Evolutionary conservation across 768 basidiomycete genomes (phyloP), one percentile per base, ranked within the genome.

Genomic region (Pluteus cervinus): DNA sequence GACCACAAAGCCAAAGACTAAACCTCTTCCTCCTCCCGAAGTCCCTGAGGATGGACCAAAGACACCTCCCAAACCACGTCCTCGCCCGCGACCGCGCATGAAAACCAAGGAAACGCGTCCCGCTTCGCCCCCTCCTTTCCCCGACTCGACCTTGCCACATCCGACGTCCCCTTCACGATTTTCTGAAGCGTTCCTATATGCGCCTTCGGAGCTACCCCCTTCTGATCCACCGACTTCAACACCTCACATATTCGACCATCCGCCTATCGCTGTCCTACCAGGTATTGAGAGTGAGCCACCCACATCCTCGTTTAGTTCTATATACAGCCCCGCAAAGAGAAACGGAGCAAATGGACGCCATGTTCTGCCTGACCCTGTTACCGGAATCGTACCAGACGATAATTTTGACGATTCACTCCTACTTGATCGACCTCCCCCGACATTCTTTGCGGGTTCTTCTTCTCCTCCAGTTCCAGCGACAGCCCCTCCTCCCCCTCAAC

Each of bases 371-470:
- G n/a, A n/a, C n/a, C n/a, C n/a, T n/a, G n/a, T n/a, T n/a, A n/a
- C n/a, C n/a, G n/a, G n/a, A n/a, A n/a, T n/a, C n/a, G n/a, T n/a
- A n/a, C n/a, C n/a, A n/a, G n/a, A n/a, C n/a, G n/a, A n/a, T n/a
- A n/a, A n/a, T n/a, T n/a, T n/a, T n/a, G n/a, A n/a, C n/a, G 32
- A 43, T 35, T 42, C 51, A 4, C 46, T 40, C 7, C n/a, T n/a
- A n/a, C 26, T 37, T 33, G 23, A 41, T 29, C 42, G 34, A 29
- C 59, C 56, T 4, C 71, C 71, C 22, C 60, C 63, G 3, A 66
- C 66, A 12, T 73, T 71, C 48, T 73, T 74, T 28, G 67, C 69
- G 8, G 55, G 61, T 3, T 64, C 73, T 5, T 68, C 73, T 8
- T 66, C 71, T 45, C 58, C 12, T 50, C 58, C 9, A 33, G 52